Percentiles rank a stretch among this genome's conserved stretches.
phyloP scores from a whole-genome alignment of 495 filamentous ascomycete species.

The Hyaloscypha hepaticicola region DNA sequence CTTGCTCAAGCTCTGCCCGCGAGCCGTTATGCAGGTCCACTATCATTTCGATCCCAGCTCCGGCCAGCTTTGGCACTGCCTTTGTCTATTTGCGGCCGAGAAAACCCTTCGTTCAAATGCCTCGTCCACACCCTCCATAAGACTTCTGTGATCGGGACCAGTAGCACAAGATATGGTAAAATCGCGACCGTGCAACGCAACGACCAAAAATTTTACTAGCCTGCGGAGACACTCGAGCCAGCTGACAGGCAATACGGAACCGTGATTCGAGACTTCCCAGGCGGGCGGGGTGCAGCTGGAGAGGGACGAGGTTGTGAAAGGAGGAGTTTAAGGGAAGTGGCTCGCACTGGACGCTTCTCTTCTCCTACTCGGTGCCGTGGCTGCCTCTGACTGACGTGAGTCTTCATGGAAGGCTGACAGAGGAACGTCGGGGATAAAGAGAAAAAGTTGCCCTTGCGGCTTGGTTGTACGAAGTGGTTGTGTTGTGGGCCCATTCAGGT shows the following conservation, averaged over 20 bases:
- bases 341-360: not conserved
- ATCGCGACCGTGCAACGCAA: conserved; percentile 8
- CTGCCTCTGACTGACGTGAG: not conserved
- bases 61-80: not conserved
- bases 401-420: not conserved
- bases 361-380: not conserved
- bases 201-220: not conserved
- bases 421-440: not conserved
- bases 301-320: not conserved
- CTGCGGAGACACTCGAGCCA: not conserved
- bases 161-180: not conserved
- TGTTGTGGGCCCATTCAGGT: not conserved
- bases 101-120: not conserved
- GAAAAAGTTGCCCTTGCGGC: not conserved
- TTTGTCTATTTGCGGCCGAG: not conserved
- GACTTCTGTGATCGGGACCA: not conserved
- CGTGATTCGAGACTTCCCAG: conserved; percentile 6
- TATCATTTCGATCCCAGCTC: not conserved
- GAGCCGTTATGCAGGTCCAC: not conserved
- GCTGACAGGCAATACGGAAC: conserved; percentile 1
- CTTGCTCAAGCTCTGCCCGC: not conserved
- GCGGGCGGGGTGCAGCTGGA: not conserved
- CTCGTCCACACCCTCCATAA: not conserved
- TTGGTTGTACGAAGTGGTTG: not conserved
- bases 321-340: not conserved